phyloP scores from a whole-genome alignment of 2,329 filamentous ascomycete species.

The Alternaria sp. region DNA sequence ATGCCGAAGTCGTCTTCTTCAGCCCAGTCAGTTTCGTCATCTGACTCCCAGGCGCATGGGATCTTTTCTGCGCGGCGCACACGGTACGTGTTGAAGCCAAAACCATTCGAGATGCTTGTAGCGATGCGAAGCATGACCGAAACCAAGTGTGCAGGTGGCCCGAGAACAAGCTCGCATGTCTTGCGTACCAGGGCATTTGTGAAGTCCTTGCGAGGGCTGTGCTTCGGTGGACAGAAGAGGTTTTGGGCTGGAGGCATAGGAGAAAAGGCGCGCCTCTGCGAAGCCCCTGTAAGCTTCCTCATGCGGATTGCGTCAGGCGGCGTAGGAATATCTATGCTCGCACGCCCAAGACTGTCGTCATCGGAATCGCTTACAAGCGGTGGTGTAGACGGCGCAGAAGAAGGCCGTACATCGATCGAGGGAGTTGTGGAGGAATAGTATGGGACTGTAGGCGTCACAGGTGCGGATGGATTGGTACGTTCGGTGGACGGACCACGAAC shows the following conservation, averaged over 20 bases:
- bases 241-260: conserved; percentile 75
- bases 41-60: conserved; percentile 67
- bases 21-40: conserved; percentile 60
- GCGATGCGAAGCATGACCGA: conserved; percentile 83
- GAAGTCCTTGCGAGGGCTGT: conserved; percentile 48
- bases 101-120: conserved; percentile 70
- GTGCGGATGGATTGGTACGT: conserved; percentile 20
- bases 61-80: conserved; percentile 44
- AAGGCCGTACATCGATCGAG: conserved; percentile 33
- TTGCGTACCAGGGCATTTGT: conserved; percentile 74
- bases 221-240: conserved; percentile 64
- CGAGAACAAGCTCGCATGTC: conserved; percentile 78
- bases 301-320: conserved; percentile 51
- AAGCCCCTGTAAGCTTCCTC: conserved; percentile 60
- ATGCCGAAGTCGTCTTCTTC: conserved; percentile 68
- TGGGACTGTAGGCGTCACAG: conserved; percentile 35
- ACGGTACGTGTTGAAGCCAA: conserved; percentile 47
- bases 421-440: conserved; percentile 29
- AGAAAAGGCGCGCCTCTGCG: conserved; percentile 67
- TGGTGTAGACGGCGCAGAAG: conserved; percentile 55
- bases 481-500: conserved; percentile 37
- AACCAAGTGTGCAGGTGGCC: conserved; percentile 82
- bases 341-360: conserved; percentile 54
- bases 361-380: conserved; percentile 56
- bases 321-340: conserved; percentile 51